A percentile compares a stretch with the other conserved stretches of the same genome.
phyloP scores from a whole-genome alignment of 2,329 filamentous ascomycete genomes.

The Pseudogymnoascus sp. region DNA sequence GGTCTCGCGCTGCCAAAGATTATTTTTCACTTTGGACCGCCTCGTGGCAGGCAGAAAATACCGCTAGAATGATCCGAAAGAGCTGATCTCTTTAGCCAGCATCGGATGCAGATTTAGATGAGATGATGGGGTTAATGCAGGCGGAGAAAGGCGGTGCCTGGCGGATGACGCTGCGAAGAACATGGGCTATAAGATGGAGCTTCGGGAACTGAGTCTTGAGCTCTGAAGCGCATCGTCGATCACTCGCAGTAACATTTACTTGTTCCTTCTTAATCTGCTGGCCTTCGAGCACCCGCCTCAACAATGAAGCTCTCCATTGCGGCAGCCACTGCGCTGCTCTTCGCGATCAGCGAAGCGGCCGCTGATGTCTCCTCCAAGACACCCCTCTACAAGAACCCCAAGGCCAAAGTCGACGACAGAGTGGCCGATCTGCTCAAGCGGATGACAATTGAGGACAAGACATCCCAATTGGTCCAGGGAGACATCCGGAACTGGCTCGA shows the following conservation, averaged over 20 bases:
- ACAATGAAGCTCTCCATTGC: conserved; percentile 8
- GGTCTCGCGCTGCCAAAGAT: neutral
- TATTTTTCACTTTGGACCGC: neutral
- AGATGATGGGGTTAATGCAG: conserved; percentile 5
- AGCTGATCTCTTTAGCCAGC: neutral
- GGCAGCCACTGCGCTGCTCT: conserved; percentile 2
- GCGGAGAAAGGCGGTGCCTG: neutral
- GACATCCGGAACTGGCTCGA: conserved; percentile 71
- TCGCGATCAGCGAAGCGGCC: neutral
- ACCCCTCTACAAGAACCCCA: conserved; percentile 56
- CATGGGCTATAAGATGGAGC: conserved; percentile 2
- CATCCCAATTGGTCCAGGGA: conserved; percentile 60
- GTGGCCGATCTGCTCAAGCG: conserved; percentile 60
- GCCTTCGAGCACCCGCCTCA: neutral
- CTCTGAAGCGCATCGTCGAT: neutral
- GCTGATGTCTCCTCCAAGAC: conserved; percentile 9
- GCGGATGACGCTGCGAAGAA: neutral
- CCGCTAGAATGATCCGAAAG: conserved; percentile 2
- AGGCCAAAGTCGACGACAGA: conserved; percentile 54
- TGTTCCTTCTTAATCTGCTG: neutral
- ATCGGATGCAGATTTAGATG: conserved; percentile 3
- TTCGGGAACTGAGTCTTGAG: neutral
- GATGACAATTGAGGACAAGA: conserved; percentile 71
- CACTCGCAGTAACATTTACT: neutral
- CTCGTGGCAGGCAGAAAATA: neutral